These are phyloP conservation scores for Scenedesmus sp. DNA, from an alignment of 163 green algal genomes.

Conservation along the genomic window DNA sequence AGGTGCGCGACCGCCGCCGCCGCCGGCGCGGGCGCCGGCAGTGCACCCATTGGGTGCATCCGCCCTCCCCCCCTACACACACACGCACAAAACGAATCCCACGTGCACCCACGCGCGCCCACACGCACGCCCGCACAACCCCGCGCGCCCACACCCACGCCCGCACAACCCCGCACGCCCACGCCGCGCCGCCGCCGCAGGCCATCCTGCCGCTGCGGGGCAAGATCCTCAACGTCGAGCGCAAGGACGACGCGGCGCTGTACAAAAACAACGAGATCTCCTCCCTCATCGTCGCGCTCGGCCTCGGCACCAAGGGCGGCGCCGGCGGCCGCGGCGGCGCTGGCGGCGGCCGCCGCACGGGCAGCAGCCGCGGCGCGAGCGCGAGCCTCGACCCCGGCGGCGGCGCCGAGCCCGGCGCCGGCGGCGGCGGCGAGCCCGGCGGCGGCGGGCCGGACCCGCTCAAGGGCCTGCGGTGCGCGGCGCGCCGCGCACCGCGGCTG, in stretches of 20 bases:
- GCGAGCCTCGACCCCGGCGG: not conserved
- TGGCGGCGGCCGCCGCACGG: not conserved
- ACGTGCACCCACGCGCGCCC: too few species aligned
- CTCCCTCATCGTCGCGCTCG: constrained; percentile 94
- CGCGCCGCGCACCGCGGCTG: not conserved
- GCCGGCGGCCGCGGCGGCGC: constrained; percentile 7
- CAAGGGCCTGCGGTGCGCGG: constrained; percentile 43
- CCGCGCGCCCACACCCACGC: too few species aligned
- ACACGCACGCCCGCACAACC: too few species aligned
- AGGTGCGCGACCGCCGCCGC: constrained; percentile 41
- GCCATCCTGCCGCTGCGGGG: constrained; percentile 95
- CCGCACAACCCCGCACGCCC: too few species aligned
- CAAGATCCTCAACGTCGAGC: constrained; percentile 99
- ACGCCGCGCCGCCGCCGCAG: constrained; percentile 44
- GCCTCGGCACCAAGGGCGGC: constrained; percentile 75
- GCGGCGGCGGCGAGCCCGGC: not conserved
- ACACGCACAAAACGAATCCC: too few species aligned
- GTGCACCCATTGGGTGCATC: not conserved
- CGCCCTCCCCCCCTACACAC: too few species aligned
- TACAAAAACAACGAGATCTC: constrained; percentile 98
- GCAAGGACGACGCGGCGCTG: constrained; percentile 83
- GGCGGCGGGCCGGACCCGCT: constrained; percentile 23
- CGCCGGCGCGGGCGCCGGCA: not conserved
- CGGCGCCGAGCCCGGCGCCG: not conserved
- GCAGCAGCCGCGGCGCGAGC: constrained; percentile 1